phyloP scores from a whole-genome alignment of 2,329 filamentous ascomycete species.

The Beauveria australis region DNA sequence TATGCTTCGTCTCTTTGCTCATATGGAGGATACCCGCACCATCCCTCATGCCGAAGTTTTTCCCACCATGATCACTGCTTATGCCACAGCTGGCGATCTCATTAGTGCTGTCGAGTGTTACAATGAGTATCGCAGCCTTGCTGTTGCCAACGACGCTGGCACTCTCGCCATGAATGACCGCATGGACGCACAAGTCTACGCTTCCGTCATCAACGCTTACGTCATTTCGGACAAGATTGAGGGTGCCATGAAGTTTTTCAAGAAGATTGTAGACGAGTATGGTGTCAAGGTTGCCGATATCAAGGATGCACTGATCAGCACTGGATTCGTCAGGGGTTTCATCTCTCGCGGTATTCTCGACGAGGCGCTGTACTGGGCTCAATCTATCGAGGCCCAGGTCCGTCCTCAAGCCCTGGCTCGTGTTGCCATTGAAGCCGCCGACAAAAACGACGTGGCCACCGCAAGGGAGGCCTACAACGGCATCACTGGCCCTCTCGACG shows the following conservation, averaged over 20 bases:
- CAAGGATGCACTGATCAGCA: conserved; percentile 61
- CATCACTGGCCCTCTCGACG: conserved; percentile 43
- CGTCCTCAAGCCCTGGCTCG: conserved; percentile 58
- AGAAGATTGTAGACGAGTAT: conserved; percentile 62
- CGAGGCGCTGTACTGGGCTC: conserved; percentile 67
- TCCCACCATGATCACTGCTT: conserved; percentile 90
- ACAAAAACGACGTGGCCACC: conserved; percentile 61
- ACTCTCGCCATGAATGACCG: conserved; percentile 59
- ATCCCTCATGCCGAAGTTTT: conserved; percentile 75
- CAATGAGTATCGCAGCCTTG: conserved; percentile 84
- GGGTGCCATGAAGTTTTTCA: conserved; percentile 77
- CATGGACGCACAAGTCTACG: conserved; percentile 78
- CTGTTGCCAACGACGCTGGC: conserved; percentile 76
- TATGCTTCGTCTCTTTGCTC: conserved; percentile 84
- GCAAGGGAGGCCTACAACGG: conserved; percentile 59
- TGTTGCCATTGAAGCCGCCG: conserved; percentile 71
- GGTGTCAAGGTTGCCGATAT: conserved; percentile 52
- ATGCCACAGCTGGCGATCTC: conserved; percentile 72
- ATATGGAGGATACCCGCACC: conserved; percentile 76
- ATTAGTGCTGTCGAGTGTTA: conserved; percentile 89
- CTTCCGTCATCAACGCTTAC: conserved; percentile 85
- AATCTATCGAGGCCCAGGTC: conserved; percentile 50
- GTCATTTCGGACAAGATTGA: conserved; percentile 71
- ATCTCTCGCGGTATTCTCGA: conserved; percentile 61
- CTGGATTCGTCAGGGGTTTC: conserved; percentile 73